Percentiles rank a stretch among this genome's conserved stretches.
Evolutionary conservation across 495 filamentous ascomycete species (phyloP).

Genomic region (Chaetomidium leptoderma): DNA sequence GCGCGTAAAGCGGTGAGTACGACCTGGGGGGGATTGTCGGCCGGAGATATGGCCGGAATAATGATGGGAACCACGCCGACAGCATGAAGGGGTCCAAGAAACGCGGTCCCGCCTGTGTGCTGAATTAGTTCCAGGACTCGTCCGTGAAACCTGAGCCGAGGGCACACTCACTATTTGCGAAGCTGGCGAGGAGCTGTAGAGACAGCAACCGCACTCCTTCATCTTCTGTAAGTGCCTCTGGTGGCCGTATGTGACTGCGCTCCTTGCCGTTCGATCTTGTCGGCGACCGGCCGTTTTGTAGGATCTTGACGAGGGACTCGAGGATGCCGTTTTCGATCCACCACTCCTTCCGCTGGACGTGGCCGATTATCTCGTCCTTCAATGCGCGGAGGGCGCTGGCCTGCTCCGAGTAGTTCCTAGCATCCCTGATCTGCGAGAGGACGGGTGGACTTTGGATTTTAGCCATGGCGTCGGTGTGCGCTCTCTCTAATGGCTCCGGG

Average conservation of each 20-base stretch:
- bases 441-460: constrained; percentile 39
- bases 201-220: constrained; percentile 71
- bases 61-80: constrained; percentile 61
- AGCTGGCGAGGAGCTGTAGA: constrained; percentile 71
- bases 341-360: constrained; percentile 77
- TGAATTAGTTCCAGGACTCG: constrained; percentile 11
- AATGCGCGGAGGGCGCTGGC: constrained; percentile 61
- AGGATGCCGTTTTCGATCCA: constrained; percentile 69
- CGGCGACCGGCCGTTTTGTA: constrained; percentile 40
- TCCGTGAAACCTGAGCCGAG: background rate
- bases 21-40: constrained; percentile 59
- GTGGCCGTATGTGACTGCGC: constrained; percentile 23
- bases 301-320: constrained; percentile 58
- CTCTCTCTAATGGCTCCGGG: background rate
- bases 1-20: constrained; percentile 69
- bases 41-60: constrained; percentile 61
- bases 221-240: constrained; percentile 42
- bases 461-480: constrained; percentile 25
- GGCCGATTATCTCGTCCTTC: constrained; percentile 87
- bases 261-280: constrained; percentile 36
- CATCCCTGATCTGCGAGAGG: constrained; percentile 58
- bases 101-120: constrained; percentile 74
- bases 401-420: constrained; percentile 57
- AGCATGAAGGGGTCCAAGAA: constrained; percentile 67
- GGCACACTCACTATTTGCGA: constrained; percentile 67